These are phyloP conservation scores for Amylocarpus encephaloides DNA, from an alignment of 2,329 filamentous ascomycete genomes.

Conservation along the genomic window DNA sequence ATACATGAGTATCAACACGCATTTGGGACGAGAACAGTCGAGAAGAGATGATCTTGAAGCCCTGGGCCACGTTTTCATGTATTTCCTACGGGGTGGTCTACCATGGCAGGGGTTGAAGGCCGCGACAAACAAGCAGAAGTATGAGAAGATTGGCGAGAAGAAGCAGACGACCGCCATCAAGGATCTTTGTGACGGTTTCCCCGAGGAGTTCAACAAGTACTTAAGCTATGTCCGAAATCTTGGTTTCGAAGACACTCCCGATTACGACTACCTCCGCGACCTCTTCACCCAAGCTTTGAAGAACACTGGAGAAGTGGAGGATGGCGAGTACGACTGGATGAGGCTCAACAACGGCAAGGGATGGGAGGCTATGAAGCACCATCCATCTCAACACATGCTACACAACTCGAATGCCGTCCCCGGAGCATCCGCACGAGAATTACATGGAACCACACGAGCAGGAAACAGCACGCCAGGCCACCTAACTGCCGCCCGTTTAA, in stretches of 20 bases:
- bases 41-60: slow-evolving; percentile 94
- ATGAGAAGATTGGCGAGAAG: slow-evolving; percentile 99
- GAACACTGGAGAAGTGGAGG: slow-evolving; percentile 88
- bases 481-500: slow-evolving; percentile 83
- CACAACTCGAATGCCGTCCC: slow-evolving; percentile 73
- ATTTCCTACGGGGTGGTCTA: slow-evolving; percentile 64
- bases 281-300: slow-evolving; percentile 95
- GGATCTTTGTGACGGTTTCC: slow-evolving; percentile 92
- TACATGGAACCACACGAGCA: slow-evolving; percentile 68
- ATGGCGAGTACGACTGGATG: slow-evolving; percentile 99
- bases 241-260: slow-evolving; percentile 95
- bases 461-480: slow-evolving; percentile 48
- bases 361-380: slow-evolving; percentile 74
- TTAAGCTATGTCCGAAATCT: slow-evolving; percentile 95
- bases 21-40: slow-evolving; percentile 92
- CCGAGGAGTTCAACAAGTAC: slow-evolving; percentile 97
- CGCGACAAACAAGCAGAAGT: slow-evolving; percentile 88
- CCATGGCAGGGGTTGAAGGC: slow-evolving; percentile 70
- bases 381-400: slow-evolving; percentile 62
- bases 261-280: slow-evolving; percentile 96
- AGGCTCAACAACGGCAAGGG: slow-evolving; percentile 88
- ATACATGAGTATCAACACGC: slow-evolving; percentile 99
- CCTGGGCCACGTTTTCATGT: slow-evolving; percentile 68
- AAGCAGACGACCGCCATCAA: slow-evolving; percentile 97
- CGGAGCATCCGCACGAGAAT: slow-evolving; percentile 77